Percentiles rank a stretch among this genome's conserved stretches.
phyloP scores from a whole-genome alignment of 2,329 filamentous ascomycete genomes.

The Colletotrichum cordylinicola region DNA sequence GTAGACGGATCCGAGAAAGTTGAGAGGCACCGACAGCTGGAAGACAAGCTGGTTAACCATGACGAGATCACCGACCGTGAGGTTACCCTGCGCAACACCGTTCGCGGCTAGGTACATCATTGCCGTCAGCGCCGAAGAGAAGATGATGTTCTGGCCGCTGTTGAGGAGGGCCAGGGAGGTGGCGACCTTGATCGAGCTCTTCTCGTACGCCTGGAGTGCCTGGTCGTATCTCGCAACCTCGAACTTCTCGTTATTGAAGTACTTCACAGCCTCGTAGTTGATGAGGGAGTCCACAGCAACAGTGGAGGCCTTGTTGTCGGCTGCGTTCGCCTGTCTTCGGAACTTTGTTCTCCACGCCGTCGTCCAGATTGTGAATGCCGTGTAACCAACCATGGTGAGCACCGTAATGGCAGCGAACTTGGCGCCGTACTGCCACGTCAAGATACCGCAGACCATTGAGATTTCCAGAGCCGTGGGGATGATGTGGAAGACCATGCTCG shows the following conservation, averaged over 20 bases:
- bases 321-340: slow-evolving; percentile 90
- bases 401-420: slow-evolving; percentile 92
- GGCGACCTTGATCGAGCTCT: slow-evolving; percentile 94
- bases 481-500: slow-evolving; percentile 98
- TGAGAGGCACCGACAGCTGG: slow-evolving; percentile 93
- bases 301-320: slow-evolving; percentile 93
- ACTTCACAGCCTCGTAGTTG: slow-evolving; percentile 99
- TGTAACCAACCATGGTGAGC: slow-evolving; percentile 90
- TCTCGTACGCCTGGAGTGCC: slow-evolving; percentile 85
- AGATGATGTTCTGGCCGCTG: slow-evolving; percentile 95
- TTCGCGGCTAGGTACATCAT: slow-evolving; percentile 99
- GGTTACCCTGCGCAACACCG: slow-evolving; percentile 78
- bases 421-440: slow-evolving; percentile 94
- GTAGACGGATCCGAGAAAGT: slow-evolving; percentile 98
- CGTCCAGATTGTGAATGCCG: slow-evolving; percentile 95
- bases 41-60: slow-evolving; percentile 99
- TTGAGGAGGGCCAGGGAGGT: slow-evolving; percentile 94
- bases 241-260: slow-evolving; percentile 98
- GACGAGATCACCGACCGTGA: slow-evolving; percentile 95
- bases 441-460: slow-evolving; percentile 90
- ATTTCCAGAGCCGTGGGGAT: slow-evolving; percentile 94
- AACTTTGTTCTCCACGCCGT: slow-evolving; percentile 98
- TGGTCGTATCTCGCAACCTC: slow-evolving; percentile 91
- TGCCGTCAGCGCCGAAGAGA: slow-evolving; percentile 87
- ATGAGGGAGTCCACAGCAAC: slow-evolving; percentile 96